Conservation (phyloP, 352 stramenopile species). For the Globisporangium nunn region DNA sequence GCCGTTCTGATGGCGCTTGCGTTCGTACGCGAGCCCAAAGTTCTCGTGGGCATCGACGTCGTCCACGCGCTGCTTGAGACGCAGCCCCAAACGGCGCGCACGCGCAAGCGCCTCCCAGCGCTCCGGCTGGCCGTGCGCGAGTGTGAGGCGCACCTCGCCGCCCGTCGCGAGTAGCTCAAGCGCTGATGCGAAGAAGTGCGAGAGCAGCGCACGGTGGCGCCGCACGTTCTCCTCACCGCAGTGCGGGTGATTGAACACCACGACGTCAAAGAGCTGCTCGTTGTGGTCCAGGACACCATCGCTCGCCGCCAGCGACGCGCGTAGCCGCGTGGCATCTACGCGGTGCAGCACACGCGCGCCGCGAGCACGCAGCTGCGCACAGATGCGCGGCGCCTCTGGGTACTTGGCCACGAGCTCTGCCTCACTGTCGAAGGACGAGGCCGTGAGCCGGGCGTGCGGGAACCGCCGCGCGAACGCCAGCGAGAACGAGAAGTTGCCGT, state of each 20-base stretch:
- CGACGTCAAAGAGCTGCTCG: conserved; percentile 43
- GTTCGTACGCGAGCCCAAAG: conserved; percentile 47
- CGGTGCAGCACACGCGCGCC: conserved; percentile 44
- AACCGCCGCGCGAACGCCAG: conserved; percentile 51
- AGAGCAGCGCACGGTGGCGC: conserved; percentile 85
- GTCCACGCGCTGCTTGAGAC: conserved; percentile 33
- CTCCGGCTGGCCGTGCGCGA: conserved; percentile 69
- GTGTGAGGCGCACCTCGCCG: conserved; percentile 51
- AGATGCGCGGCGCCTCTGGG: conserved; percentile 34
- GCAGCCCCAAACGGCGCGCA: conserved; percentile 32
- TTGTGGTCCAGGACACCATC: conserved; percentile 4
- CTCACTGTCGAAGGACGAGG: conserved; percentile 60
- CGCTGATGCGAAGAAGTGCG: conserved; percentile 86
- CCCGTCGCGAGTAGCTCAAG: conserved; percentile 25
- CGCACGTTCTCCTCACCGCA: conserved; percentile 86
- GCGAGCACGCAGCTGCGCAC: conserved; percentile 28
- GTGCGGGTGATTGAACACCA: conserved; percentile 95
- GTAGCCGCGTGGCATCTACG: conserved; percentile 61
- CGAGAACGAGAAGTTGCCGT: conserved; percentile 93
- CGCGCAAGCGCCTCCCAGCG: conserved; percentile 64
- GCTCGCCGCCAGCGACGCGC: conserved; percentile 24
- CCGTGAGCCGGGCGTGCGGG: conserved; percentile 14
- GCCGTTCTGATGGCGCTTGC: conserved; percentile 86
- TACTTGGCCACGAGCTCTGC: conserved; percentile 64
- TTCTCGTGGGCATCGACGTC: conserved; percentile 35